Evolutionary conservation across 2,329 filamentous ascomycete species (phyloP), one percentile per base, ranked within the genome.

Genomic region (Talaromyces islandicus): DNA sequence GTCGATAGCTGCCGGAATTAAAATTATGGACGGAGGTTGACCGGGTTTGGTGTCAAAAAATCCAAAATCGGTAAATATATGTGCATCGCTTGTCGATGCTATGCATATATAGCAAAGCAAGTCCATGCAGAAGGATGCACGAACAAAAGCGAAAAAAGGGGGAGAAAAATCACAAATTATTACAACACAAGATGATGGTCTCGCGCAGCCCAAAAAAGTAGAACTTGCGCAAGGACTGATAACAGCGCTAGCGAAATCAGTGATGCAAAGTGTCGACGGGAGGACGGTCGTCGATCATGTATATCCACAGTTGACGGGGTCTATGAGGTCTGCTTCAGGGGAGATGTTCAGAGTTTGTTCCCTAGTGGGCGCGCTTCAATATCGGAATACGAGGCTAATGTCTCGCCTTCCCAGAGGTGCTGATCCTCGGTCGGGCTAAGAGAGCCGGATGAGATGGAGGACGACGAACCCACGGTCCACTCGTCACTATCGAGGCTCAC

Each of bases 391-490:
- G 71, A 73, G 43, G 71, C 70, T 32, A 76, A 62, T 14, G 71
- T 70, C 61, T 77, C 75, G 43, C 73, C 72, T 60, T 77, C 75
- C 75, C 75, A 77, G 2, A 73, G 67, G 56, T 82, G 80, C 61
- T 78, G 79, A 64, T 88, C 86, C 64, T 87, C 84, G 32, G 84
- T 82, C 24, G 84, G 85, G 68, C 85, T 87, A 56, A 85, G 72
- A 55, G 83, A 85, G 55, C 84, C 84, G 25, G 84, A 88, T 43
- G 87, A 89, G 71, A 89, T 85, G 43, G 85, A 87, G 0, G 90
- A 94, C 58, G 87, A 92, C 66, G 91, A 94, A 62, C 90, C 91
- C 52, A 93, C 84, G 9, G 91, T 93, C 92, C 92, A 96, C 69
- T 94, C 91, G 67, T 96, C 92, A 68, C 88, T 91, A 66, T 92